Percentiles rank a stretch among this genome's conserved stretches.
Conservation (phyloP, 2,329 filamentous ascomycete genomes). For the Acrodontium crateriforme region DNA sequence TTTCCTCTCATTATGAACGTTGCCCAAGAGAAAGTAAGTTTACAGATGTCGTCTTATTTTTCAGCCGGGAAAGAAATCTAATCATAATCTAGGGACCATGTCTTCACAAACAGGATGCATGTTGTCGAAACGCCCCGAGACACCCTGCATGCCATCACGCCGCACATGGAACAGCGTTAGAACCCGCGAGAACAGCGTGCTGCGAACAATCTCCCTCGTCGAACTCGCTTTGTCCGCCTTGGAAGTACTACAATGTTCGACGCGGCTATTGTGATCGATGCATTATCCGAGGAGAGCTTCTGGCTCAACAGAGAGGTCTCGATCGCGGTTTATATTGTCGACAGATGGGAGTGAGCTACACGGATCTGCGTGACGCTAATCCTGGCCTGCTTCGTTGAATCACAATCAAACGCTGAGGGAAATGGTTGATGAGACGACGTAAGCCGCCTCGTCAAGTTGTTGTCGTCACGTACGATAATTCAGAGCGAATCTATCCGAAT, state of each 20-base stretch:
- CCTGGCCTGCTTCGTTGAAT: conserved; percentile 4
- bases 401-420: too few relatives aligned
- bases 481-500: too few relatives aligned
- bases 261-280: conserved; percentile 14
- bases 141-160: conserved; percentile 6
- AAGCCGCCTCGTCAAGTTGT: conserved; percentile 5
- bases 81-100: too few relatives aligned
- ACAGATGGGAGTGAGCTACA: conserved; percentile 10
- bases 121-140: conserved; percentile 3
- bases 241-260: conserved; percentile 9
- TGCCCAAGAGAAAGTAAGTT: too few relatives aligned
- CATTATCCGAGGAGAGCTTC: conserved; percentile 13
- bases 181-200: conserved; percentile 4
- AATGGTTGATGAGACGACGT: too few relatives aligned
- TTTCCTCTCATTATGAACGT: too few relatives aligned
- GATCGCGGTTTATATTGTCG: conserved; percentile 10
- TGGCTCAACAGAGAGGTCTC: conserved; percentile 12
- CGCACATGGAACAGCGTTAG: conserved; percentile 12
- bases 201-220: conserved; percentile 6
- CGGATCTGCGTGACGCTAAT: conserved; percentile 10
- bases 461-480: conserved; percentile 1
- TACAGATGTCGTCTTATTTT: too few relatives aligned
- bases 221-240: conserved; percentile 5
- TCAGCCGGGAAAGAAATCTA: too few relatives aligned
- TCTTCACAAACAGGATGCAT: too few relatives aligned